Percentiles rank a stretch among this genome's conserved stretches.
Evolutionary conservation across 768 basidiomycete species (phyloP).

Genomic region (Leccinum truebloodii): DNA sequence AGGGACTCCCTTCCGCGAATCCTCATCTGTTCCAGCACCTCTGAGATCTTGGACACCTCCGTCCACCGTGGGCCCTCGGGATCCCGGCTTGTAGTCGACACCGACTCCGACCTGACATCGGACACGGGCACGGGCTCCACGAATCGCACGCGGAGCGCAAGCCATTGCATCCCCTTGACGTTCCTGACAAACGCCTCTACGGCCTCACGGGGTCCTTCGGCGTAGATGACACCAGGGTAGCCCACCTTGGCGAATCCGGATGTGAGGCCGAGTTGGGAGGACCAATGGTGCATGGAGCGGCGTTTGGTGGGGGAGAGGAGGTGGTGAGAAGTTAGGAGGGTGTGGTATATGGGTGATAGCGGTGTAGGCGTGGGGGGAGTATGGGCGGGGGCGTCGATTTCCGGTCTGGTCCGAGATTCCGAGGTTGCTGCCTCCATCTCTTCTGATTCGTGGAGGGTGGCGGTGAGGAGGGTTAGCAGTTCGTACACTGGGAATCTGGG

Average conservation of each 20-base stretch:
- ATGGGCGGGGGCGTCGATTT: background rate
- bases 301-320: slow-evolving; percentile 66
- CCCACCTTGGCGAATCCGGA: slow-evolving; percentile 74
- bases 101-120: background rate
- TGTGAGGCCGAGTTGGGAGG: slow-evolving; percentile 48
- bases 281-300: slow-evolving; percentile 55
- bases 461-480: slow-evolving; percentile 54
- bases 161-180: slow-evolving; percentile 78
- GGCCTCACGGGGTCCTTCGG: slow-evolving; percentile 51
- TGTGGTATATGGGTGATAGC: slow-evolving; percentile 43
- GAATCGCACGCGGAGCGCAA: slow-evolving; percentile 65
- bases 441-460: slow-evolving; percentile 50
- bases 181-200: slow-evolving; percentile 66
- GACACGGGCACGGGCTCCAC: slow-evolving; percentile 40
- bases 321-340: slow-evolving; percentile 73
- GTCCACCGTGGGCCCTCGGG: slow-evolving; percentile 40
- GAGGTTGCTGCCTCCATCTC: background rate
- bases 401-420: background rate
- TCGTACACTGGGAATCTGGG: slow-evolving; percentile 63
- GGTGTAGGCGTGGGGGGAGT: background rate
- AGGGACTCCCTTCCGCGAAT: slow-evolving; percentile 53
- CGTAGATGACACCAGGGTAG: slow-evolving; percentile 76
- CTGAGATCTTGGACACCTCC: slow-evolving; percentile 69
- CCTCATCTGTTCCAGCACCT: slow-evolving; percentile 69
- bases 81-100: background rate